phyloP scores from a whole-genome alignment of 192 early-diverging fungal species.

The Borealophlyctis nickersoniae region DNA sequence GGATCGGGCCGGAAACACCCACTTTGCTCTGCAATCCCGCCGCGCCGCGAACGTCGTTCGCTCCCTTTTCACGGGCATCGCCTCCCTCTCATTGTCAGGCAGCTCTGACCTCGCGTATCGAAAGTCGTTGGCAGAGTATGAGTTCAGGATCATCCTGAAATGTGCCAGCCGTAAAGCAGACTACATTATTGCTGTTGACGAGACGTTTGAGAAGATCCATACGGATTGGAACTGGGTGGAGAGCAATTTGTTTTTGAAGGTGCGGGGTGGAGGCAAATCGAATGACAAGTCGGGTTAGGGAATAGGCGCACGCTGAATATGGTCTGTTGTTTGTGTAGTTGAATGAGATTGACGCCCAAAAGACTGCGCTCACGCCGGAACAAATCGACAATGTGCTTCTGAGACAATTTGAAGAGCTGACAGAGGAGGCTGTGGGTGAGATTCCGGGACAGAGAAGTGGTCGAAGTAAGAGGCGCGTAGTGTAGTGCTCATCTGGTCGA shows the following conservation, averaged over 20 bases:
- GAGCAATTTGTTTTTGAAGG: constrained; percentile 46
- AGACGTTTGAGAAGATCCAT: constrained; percentile 55
- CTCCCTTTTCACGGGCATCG: constrained; percentile 30
- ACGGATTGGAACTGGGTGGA: constrained; percentile 60
- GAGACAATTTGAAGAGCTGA: constrained; percentile 55
- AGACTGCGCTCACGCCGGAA: constrained; percentile 19
- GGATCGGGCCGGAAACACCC: constrained; percentile 50
- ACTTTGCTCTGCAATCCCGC: constrained; percentile 50
- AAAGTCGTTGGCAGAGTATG: constrained; percentile 39
- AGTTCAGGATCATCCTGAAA: constrained; percentile 46
- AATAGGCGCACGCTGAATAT: not conserved
- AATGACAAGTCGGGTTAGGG: not conserved
- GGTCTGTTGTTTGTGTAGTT: too few relatives aligned
- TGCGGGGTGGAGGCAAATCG: constrained; percentile 2
- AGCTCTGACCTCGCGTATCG: constrained; percentile 17
- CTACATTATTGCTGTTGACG: constrained; percentile 49
- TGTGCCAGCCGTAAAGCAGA: constrained; percentile 25
- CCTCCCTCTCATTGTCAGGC: constrained; percentile 12
- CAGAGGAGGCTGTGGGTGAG: constrained; percentile 45
- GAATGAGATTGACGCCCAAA: constrained; percentile 30
- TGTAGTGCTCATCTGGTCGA: not conserved
- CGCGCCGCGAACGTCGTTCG: constrained; percentile 27
- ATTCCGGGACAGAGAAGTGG: not conserved
- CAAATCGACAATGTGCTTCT: constrained; percentile 42
- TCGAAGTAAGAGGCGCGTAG: not conserved